A percentile compares a stretch with the other conserved stretches of the same genome.
phyloP scores from a whole-genome alignment of 1,284 basidiomycete species.

The Apiotrichum veenhuisii region DNA sequence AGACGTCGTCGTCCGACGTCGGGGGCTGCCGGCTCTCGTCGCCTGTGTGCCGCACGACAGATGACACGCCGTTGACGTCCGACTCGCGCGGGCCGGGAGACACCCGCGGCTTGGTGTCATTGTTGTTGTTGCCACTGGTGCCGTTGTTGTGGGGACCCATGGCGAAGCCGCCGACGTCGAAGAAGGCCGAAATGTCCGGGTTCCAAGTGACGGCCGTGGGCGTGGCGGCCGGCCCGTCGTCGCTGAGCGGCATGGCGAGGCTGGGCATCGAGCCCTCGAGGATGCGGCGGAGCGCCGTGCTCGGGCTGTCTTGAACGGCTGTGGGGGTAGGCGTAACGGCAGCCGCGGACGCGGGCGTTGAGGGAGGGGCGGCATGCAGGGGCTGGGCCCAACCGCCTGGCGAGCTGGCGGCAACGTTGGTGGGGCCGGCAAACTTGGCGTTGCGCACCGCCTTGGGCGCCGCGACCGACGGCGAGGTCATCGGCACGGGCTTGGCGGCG shows the following conservation, averaged over 20 bases:
- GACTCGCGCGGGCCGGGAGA: background rate
- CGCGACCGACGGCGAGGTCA: slow-evolving; percentile 31
- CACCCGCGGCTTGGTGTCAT: no score
- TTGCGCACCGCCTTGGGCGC: slow-evolving; percentile 18
- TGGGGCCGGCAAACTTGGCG: slow-evolving; percentile 14
- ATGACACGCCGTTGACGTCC: slow-evolving; percentile 9
- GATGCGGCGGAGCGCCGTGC: slow-evolving; percentile 18
- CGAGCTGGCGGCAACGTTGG: slow-evolving; percentile 23
- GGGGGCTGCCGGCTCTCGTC: background rate
- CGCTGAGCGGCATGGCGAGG: slow-evolving; percentile 42
- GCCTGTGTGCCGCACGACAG: slow-evolving; percentile 1
- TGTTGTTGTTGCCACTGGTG: background rate
- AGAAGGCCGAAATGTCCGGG: slow-evolving; percentile 39
- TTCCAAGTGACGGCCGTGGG: slow-evolving; percentile 18
- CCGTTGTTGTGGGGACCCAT: no score
- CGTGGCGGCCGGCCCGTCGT: slow-evolving; percentile 24
- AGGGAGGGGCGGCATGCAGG: background rate
- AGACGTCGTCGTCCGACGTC: slow-evolving; percentile 32
- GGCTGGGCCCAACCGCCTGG: slow-evolving; percentile 30
- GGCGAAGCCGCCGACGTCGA: slow-evolving; percentile 39
- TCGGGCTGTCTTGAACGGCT: slow-evolving; percentile 8
- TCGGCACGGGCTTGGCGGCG: slow-evolving; percentile 22
- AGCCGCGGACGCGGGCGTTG: background rate
- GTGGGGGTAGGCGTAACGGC: background rate
- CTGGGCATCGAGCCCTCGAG: slow-evolving; percentile 20